Conservation (phyloP, 495 filamentous ascomycete genomes). For the Aspergillus saccharolyticus region DNA sequence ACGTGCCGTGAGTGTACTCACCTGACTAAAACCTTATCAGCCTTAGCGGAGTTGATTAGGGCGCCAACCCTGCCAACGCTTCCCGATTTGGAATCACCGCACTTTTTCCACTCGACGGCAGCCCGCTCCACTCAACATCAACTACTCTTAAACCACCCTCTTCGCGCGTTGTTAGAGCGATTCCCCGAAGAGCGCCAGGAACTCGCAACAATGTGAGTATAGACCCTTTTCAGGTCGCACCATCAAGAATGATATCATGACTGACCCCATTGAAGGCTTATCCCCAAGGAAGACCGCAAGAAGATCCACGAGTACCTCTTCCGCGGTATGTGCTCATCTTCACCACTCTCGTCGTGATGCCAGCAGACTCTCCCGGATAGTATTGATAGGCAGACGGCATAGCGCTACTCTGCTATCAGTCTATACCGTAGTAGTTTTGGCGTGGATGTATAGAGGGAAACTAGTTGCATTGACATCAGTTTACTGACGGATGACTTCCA, state of each 20-base stretch:
- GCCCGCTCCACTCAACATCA: conserved; percentile 34
- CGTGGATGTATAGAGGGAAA: not conserved
- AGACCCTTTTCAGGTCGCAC: not conserved
- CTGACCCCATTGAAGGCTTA: conserved; percentile 60
- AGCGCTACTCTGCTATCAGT: not conserved
- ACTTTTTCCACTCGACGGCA: conserved; percentile 33
- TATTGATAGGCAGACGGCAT: not conserved
- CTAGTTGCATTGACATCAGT: not conserved
- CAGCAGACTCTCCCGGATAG: too few relatives aligned
- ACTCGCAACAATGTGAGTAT: conserved; percentile 54
- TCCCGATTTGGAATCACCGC: conserved; percentile 31
- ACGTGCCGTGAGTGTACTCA: not conserved
- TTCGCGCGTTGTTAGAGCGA: conserved; percentile 49
- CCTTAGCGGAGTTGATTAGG: conserved; percentile 29
- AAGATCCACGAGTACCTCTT: conserved; percentile 99
- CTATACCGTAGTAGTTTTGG: not conserved
- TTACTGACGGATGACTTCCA: conserved; percentile 12
- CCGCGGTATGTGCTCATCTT: conserved; percentile 58
- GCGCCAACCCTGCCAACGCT: conserved; percentile 31
- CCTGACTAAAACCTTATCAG: conserved; percentile 9
- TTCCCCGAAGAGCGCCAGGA: conserved; percentile 56
- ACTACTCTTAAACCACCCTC: conserved; percentile 37
- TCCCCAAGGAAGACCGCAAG: conserved; percentile 99
- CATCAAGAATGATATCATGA: conserved; percentile 8
- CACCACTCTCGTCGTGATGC: not conserved